Percentiles rank a stretch among this genome's conserved stretches.
Evolutionary conservation across 306 rosid genomes (phyloP).

Genomic region (Myrica gale): DNA sequence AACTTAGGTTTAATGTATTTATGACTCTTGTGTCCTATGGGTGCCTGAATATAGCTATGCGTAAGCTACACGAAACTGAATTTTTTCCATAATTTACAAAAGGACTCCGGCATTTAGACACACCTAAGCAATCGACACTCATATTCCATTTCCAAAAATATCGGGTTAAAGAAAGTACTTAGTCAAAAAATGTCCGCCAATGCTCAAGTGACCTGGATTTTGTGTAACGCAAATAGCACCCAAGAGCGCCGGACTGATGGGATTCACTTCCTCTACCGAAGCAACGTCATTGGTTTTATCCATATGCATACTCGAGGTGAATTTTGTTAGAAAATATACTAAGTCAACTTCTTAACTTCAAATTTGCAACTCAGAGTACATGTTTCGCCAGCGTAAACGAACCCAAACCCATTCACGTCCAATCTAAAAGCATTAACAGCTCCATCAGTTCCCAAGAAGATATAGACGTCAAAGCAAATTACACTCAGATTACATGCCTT

Average conservation of each 20-base stretch:
- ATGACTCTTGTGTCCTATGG: neutral
- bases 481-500: conserved; percentile 25
- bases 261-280: neutral
- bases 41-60: neutral
- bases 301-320: neutral
- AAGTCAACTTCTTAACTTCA: conserved; percentile 17
- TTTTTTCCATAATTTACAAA: neutral
- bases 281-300: neutral
- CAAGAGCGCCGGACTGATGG: neutral
- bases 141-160: neutral
- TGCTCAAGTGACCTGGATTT: neutral
- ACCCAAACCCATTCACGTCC: conserved; percentile 29
- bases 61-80: neutral
- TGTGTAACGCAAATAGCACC: neutral
- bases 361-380: conserved; percentile 1
- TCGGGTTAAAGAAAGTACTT: neutral
- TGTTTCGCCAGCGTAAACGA: conserved; percentile 25
- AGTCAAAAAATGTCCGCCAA: neutral
- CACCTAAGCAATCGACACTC: neutral
- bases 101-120: neutral
- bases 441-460: conserved; percentile 14
- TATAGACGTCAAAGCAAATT: conserved; percentile 11
- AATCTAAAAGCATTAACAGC: conserved; percentile 19
- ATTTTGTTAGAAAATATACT: neutral
- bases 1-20: neutral